Conservation (phyloP, 2,329 filamentous ascomycete genomes). For the Basipetospora sp. region DNA sequence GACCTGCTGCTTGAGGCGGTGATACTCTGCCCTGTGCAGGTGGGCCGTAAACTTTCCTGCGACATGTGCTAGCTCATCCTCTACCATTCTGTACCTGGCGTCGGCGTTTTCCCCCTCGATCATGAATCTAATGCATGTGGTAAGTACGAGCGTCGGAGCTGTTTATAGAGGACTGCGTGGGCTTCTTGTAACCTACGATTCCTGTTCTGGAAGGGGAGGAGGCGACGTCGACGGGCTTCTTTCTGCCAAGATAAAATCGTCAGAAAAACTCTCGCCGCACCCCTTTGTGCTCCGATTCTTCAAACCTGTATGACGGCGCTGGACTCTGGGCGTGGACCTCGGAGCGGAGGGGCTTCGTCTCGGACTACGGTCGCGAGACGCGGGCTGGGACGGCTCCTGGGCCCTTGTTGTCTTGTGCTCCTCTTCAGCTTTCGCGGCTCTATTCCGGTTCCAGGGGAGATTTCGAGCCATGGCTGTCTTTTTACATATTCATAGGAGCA, state of each 20-base stretch:
- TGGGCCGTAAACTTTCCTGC: conserved; percentile 59
- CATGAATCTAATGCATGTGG: conserved; percentile 39
- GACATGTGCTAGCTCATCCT: conserved; percentile 58
- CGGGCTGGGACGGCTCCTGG: too few species aligned
- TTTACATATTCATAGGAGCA: too few species aligned
- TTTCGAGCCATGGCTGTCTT: conserved; percentile 5
- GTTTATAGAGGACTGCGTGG: too few species aligned
- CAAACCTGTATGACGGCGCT: too few species aligned
- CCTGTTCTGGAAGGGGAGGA: conserved; percentile 30
- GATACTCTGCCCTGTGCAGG: conserved; percentile 64
- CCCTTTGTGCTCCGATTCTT: too few species aligned
- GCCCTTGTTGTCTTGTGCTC: neutral
- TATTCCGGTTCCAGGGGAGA: conserved; percentile 4
- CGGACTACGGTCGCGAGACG: neutral
- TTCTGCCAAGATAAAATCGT: too few species aligned
- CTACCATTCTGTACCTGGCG: conserved; percentile 67
- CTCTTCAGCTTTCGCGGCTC: neutral
- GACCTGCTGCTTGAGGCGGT: conserved; percentile 45
- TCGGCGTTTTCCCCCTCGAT: conserved; percentile 48
- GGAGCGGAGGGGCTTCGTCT: neutral
- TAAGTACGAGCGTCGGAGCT: too few species aligned
- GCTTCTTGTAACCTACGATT: too few species aligned
- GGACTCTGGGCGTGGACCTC: neutral
- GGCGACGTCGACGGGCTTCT: conserved; percentile 36
- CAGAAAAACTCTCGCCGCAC: too few species aligned